Conservation (phyloP, 1,139 yeast genomes). For the Blastobotrys malaysiensis region DNA sequence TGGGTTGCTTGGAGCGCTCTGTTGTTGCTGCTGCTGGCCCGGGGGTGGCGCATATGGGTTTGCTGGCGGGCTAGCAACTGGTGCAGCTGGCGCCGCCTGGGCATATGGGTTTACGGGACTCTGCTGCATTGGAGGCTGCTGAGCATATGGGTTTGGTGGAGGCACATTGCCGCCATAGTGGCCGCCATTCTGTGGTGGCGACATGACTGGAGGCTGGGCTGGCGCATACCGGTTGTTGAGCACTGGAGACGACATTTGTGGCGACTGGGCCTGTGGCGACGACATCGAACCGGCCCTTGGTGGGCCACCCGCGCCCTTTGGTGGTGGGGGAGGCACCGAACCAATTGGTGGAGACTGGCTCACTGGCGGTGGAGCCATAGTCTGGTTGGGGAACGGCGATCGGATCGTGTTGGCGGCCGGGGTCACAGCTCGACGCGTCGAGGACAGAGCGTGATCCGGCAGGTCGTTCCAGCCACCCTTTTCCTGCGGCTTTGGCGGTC, state of each 20-base stretch:
- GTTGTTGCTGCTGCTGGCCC: slow-evolving; percentile 14
- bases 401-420: slow-evolving; percentile 39
- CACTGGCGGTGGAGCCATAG: slow-evolving; percentile 27
- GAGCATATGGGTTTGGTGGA: slow-evolving; percentile 5
- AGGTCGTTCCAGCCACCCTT: slow-evolving; percentile 94
- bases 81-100: slow-evolving; percentile 26
- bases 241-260: slow-evolving; percentile 23
- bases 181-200: slow-evolving; percentile 18
- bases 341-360: slow-evolving; percentile 24
- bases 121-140: slow-evolving; percentile 11
- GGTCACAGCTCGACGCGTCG: slow-evolving; percentile 46
- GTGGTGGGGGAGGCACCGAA: slow-evolving; percentile 22
- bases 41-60: slow-evolving; percentile 17
- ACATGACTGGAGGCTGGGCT: slow-evolving; percentile 20
- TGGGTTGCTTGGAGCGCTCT: slow-evolving; percentile 28
- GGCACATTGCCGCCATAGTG: slow-evolving; percentile 9
- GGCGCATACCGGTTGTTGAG: slow-evolving; percentile 37
- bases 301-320: slow-evolving; percentile 8
- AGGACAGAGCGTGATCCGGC: slow-evolving; percentile 48
- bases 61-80: slow-evolving; percentile 22
- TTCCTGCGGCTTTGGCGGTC: slow-evolving; percentile 50
- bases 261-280: slow-evolving; percentile 7
- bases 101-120: slow-evolving; percentile 38
- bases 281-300: not conserved
- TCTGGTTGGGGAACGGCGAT: slow-evolving; percentile 30